These are phyloP conservation scores for Fusarium brachygibbosum DNA, from an alignment of 2,329 filamentous ascomycete genomes.

Conservation along the genomic window DNA sequence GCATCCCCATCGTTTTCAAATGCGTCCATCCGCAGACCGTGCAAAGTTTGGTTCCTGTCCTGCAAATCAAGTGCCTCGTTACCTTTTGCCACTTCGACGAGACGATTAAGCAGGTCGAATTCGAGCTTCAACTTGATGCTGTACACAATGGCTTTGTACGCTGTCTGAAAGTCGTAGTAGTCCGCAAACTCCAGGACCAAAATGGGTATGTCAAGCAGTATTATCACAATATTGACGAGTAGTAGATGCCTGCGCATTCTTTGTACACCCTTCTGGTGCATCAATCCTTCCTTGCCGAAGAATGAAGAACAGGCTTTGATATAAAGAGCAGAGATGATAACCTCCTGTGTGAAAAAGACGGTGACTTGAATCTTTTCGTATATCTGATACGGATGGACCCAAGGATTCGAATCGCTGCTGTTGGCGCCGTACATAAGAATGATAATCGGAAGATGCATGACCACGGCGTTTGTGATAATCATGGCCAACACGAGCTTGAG, in stretches of 20 bases:
- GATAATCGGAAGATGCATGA: conserved; percentile 66
- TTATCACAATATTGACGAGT: conserved; percentile 58
- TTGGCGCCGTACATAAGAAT: conserved; percentile 69
- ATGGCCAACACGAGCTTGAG: conserved; percentile 66
- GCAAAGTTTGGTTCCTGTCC: neutral
- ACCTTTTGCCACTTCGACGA: conserved; percentile 23
- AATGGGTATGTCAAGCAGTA: conserved; percentile 56
- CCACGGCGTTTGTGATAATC: conserved; percentile 66
- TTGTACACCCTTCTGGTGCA: neutral
- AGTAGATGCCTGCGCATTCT: conserved; percentile 55
- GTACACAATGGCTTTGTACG: conserved; percentile 50
- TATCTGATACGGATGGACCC: conserved; percentile 56
- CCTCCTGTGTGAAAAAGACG: conserved; percentile 68
- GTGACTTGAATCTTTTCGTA: conserved; percentile 69
- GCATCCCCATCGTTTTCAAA: neutral
- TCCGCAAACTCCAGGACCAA: conserved; percentile 57
- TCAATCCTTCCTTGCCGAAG: conserved; percentile 16
- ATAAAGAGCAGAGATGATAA: conserved; percentile 66
- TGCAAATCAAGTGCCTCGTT: neutral
- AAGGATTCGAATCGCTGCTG: conserved; percentile 43
- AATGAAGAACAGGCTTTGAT: conserved; percentile 51
- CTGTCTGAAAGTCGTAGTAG: conserved; percentile 46
- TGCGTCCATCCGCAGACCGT: neutral
- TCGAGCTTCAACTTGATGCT: conserved; percentile 57
- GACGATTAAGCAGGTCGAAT: conserved; percentile 54